Conservation (phyloP, 192 early-diverging fungal genomes). For the Umbelopsis sp. region DNA sequence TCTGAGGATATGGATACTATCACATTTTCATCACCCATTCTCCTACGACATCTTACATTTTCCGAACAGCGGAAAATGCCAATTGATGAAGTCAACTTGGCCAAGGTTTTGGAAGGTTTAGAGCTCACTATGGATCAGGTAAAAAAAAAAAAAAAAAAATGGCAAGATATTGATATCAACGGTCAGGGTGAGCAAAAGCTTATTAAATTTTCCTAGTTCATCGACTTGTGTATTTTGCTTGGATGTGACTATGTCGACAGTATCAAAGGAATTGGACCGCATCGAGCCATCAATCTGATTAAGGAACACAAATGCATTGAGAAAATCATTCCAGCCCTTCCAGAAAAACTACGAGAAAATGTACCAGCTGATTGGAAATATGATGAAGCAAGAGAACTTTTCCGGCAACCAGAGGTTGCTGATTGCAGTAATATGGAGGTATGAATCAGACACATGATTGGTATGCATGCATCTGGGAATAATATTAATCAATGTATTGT, state of each 20-base stretch:
- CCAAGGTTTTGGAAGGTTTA: constrained; percentile 81
- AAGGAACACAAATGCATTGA: constrained; percentile 85
- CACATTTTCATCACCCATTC: constrained; percentile 86
- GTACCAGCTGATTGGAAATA: constrained; percentile 91
- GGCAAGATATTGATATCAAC: not conserved
- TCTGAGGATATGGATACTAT: constrained; percentile 99
- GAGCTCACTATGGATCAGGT: constrained; percentile 74
- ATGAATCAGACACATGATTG: not conserved
- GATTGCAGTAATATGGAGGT: constrained; percentile 74
- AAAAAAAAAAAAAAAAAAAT: too few relatives aligned
- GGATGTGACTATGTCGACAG: constrained; percentile 98
- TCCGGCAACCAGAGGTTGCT: constrained; percentile 76
- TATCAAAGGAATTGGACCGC: constrained; percentile 92
- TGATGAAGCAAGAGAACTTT: constrained; percentile 86
- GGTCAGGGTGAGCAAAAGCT: not conserved
- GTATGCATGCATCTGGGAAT: not conserved
- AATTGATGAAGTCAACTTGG: constrained; percentile 84
- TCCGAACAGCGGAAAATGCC: constrained; percentile 89
- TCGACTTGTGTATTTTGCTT: constrained; percentile 96
- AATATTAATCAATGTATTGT: not conserved
- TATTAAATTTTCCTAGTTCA: constrained; percentile 63
- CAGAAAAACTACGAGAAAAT: constrained; percentile 72
- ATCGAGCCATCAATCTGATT: constrained; percentile 80
- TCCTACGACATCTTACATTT: constrained; percentile 92
- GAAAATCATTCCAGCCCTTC: constrained; percentile 70